Percentiles rank a stretch among this genome's conserved stretches.
phyloP scores from a whole-genome alignment of 768 basidiomycete species.

The Steccherinum ochraceum region DNA sequence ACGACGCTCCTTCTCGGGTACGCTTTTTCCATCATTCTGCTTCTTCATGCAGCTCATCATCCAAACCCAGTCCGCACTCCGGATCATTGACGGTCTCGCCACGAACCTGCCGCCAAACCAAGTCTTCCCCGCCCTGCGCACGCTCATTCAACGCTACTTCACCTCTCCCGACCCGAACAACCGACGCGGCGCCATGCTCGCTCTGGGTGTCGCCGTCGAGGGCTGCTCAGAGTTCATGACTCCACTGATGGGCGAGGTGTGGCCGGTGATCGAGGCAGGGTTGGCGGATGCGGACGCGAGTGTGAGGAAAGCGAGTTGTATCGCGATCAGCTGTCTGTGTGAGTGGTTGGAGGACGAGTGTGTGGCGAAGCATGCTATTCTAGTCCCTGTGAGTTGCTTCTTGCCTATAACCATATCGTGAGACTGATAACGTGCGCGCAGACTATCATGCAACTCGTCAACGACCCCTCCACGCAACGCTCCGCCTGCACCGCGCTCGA shows the following conservation, averaged over 20 bases:
- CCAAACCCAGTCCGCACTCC: constrained; percentile 71
- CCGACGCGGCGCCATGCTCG: constrained; percentile 91
- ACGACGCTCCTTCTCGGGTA: constrained; percentile 88
- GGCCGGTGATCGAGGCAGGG: constrained; percentile 90
- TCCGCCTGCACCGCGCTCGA: constrained; percentile 97
- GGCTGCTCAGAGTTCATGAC: constrained; percentile 98
- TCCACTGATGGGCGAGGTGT: constrained; percentile 83
- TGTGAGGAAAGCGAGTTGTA: constrained; percentile 94
- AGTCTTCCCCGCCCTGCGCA: constrained; percentile 89
- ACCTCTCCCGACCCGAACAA: constrained; percentile 67
- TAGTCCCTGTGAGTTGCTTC: constrained; percentile 85
- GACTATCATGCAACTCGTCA: constrained; percentile 89
- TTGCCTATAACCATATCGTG: constrained; percentile 2
- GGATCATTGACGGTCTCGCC: constrained; percentile 88
- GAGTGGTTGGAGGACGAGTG: constrained; percentile 97
- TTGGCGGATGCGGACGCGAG: constrained; percentile 76
- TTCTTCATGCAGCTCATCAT: not conserved
- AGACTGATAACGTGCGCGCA: too few relatives aligned
- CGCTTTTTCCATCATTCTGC: constrained; percentile 20
- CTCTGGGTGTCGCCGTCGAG: constrained; percentile 92
- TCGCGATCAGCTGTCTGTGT: constrained; percentile 91
- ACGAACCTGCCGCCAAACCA: constrained; percentile 90
- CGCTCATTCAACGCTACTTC: constrained; percentile 81
- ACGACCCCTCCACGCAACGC: constrained; percentile 80
- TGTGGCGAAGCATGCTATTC: constrained; percentile 68